Base-by-base conservation (phyloP, 768 basidiomycete species). In the Lactarius vividus region DNA sequence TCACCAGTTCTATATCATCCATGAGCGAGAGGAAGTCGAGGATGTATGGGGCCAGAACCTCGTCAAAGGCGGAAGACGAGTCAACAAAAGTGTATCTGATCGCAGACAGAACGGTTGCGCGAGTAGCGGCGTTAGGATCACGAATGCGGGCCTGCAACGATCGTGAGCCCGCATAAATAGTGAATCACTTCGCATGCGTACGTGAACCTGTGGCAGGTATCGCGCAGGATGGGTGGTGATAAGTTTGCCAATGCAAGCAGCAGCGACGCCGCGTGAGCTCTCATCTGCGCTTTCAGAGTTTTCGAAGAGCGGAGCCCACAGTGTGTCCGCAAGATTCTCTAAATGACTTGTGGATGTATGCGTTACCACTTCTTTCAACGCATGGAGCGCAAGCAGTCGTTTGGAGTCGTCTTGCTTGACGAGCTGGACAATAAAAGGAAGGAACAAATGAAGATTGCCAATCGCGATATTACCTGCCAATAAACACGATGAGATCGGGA, bases 211-310 rank as follows among this genome's bases (percentile, higher is more conserved):
- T 2, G 94, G 93, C 20, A 98, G 81, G 75, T 96, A 99, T 71
- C 87, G 88, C 0, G 88, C 86, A 4, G 97, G 95, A 64, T 95
- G 91, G 0, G 93, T 91, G 0, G 92, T 92, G 0, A 95, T 96
- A 35, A 99, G 81, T 76, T 98, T 97, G 39, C 97, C 97, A 20
- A 99, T 83, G 74, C 96, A 98, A 3, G 96, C 96, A 55, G 97
- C 95, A 29, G 96, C 94, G 42, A 98, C 93, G 73, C 97, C 98
- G 58, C 96, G 82, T 1, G 93, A 91, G 9, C 90, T 91, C 77
- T 98, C 96, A 67, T 96, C 96, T 18, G 91, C 84, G 67, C 87
- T 89, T 66, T 92, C 89, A 13, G 94, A 94, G 74, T 94, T 91
- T 71, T 92, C 86, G 74, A 98, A 96, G 16, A 99, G 82, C 4